Evolutionary conservation across 2,329 filamentous ascomycete species (phyloP), one percentile per base, ranked within the genome.

Genomic region (Diaporthe eres): DNA sequence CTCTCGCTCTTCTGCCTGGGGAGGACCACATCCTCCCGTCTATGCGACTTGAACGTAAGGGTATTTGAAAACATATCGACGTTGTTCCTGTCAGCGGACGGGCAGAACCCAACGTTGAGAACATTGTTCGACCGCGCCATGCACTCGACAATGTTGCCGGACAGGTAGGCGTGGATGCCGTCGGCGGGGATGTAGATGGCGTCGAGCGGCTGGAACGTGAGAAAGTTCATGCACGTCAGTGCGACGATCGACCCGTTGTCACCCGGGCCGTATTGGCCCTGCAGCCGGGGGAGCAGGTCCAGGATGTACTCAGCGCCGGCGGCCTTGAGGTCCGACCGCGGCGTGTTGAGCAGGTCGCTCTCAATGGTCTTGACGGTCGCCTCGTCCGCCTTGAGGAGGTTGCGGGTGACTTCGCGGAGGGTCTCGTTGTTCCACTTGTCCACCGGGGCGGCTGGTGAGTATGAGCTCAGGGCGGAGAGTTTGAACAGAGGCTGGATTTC

Each of bases 101-200:
- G 93, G 78, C 93, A 95, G 85, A 96, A 94, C 0, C 94, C 93
- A 0, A 90, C 91, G 82, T 94, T 94, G 68, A 95, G 86, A 2
- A 95, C 93, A 75, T 95, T 94, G 85, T 95, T 92, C 28, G 89
- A 92, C 10, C 93, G 89, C 1, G 93, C 93, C 93, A 95, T 95
- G 83, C 93, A 95, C 82, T 95, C 93, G 79, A 95, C 91, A 71
- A 95, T 94, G 81, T 95, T 91, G 4, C 94, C 94, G 5, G 89
- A 88, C 0, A 95, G 85, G 80, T 94, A 95, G 0, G 93, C 93
- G 80, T 95, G 93, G 72, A 94, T 93, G 6, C 92, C 93, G 78
- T 95, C 93, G 0, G 92, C 92, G 0, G 93, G 93, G 22, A 95
- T 92, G 81, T 90, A 94, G 71, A 95, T 88, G 12, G 90, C 89